These are phyloP conservation scores for Protea cynaroides DNA, from an alignment of 164 flowering plant species.

Conservation along the genomic window DNA sequence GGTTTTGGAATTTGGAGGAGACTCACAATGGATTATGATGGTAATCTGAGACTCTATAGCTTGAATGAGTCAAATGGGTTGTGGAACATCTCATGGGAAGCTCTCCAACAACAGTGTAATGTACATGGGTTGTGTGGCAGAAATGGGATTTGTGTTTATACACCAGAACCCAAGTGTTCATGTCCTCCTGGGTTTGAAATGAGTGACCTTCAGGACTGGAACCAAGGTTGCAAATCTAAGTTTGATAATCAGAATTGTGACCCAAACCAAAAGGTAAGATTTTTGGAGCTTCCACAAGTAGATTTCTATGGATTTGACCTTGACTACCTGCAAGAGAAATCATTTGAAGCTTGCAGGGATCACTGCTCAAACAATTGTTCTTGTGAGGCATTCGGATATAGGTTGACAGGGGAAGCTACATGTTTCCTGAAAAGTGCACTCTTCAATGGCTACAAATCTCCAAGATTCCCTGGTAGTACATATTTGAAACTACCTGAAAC, in stretches of 20 bases:
- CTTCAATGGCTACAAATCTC: neutral
- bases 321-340: neutral
- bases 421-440: neutral
- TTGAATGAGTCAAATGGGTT: neutral
- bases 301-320: neutral
- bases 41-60: conserved; percentile 3
- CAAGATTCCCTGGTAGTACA: neutral
- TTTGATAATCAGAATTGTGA: conserved; percentile 7
- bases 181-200: neutral
- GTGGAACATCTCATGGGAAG: conserved; percentile 10
- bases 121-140: neutral
- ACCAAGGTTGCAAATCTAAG: conserved; percentile 25
- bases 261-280: neutral
- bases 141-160: too few species aligned
- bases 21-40: conserved; percentile 12
- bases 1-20: conserved; percentile 7
- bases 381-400: neutral
- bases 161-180: too few species aligned
- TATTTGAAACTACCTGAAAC: neutral
- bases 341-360: neutral
- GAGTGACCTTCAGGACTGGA: conserved; percentile 12
- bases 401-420: neutral
- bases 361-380: neutral
- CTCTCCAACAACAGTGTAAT: neutral
- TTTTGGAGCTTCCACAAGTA: conserved; percentile 3